Conservation (phyloP, 495 filamentous ascomycete species). For the Filosporella fistucella region DNA sequence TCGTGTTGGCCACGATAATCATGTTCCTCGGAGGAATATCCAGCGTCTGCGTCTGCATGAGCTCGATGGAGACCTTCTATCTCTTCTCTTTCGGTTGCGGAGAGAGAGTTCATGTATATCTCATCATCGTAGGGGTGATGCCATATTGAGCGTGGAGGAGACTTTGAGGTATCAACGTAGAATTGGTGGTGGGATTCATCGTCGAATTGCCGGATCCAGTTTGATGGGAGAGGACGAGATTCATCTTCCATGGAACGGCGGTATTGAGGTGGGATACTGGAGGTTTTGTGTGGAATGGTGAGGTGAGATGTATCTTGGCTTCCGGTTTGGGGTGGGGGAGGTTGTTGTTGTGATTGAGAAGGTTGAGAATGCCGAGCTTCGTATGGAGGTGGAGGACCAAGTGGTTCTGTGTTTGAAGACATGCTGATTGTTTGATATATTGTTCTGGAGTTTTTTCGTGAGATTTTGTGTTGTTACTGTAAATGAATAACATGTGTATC, state of each 20-base stretch:
- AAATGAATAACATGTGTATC: background rate
- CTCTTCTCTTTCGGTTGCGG: slow-evolving; percentile 31
- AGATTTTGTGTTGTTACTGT: background rate
- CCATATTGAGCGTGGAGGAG: slow-evolving; percentile 44
- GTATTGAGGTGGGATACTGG: slow-evolving; percentile 35
- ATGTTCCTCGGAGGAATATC: slow-evolving; percentile 36
- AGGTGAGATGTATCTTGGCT: background rate
- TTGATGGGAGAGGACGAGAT: slow-evolving; percentile 33
- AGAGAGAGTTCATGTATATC: slow-evolving; percentile 34
- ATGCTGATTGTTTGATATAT: background rate
- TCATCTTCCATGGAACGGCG: slow-evolving; percentile 51
- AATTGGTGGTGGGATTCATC: slow-evolving; percentile 38
- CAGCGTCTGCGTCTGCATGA: slow-evolving; percentile 35
- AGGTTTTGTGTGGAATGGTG: slow-evolving; percentile 13
- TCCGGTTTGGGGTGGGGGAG: background rate
- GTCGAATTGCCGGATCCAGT: slow-evolving; percentile 44
- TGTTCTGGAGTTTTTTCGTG: slow-evolving; percentile 1
- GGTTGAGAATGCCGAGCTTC: background rate
- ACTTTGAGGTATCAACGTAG: slow-evolving; percentile 43
- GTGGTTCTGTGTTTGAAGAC: slow-evolving; percentile 7
- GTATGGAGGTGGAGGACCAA: slow-evolving; percentile 14
- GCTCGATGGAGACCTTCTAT: slow-evolving; percentile 28
- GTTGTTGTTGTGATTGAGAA: background rate
- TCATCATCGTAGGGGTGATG: slow-evolving; percentile 48
- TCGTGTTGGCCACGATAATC: slow-evolving; percentile 8